A percentile compares a stretch with the other conserved stretches of the same genome.
phyloP scores from a whole-genome alignment of 768 basidiomycete genomes.

The Favolaschia claudopus region DNA sequence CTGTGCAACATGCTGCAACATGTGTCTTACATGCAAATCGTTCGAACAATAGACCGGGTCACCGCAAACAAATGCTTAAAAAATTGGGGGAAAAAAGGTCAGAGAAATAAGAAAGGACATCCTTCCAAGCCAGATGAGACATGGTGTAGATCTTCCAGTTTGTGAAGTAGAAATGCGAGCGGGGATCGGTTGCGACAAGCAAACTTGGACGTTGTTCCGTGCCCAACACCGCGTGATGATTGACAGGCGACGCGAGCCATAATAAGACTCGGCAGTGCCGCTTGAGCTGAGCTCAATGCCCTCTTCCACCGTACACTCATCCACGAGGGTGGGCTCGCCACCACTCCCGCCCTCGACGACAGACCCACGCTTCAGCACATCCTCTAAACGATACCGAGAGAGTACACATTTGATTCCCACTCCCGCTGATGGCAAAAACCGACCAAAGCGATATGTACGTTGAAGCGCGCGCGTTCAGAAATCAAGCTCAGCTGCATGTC shows the following conservation, averaged over 20 bases:
- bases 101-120: too few species aligned
- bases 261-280: conserved; percentile 3
- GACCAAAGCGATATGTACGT: conserved; percentile 54
- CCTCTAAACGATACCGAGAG: conserved; percentile 49
- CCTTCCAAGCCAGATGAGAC: too few species aligned
- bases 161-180: too few species aligned
- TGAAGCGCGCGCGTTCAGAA: not conserved
- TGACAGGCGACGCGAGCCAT: not conserved
- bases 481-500: not conserved
- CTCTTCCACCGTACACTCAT: not conserved
- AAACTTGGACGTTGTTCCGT: not conserved
- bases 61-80: too few species aligned
- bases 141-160: too few species aligned
- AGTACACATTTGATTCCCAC: conserved; percentile 60
- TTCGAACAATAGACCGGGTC: too few species aligned
- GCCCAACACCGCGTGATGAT: conserved; percentile 22
- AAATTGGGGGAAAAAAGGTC: too few species aligned
- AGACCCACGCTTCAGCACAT: conserved; percentile 13
- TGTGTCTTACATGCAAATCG: too few species aligned
- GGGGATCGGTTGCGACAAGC: too few species aligned
- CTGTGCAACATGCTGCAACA: too few species aligned
- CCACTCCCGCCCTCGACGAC: not conserved
- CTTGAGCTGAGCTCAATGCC: not conserved
- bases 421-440: conserved; percentile 41
- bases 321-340: conserved; percentile 18